Conservation (phyloP, 768 basidiomycete species). For the Exidia glandulosa region DNA sequence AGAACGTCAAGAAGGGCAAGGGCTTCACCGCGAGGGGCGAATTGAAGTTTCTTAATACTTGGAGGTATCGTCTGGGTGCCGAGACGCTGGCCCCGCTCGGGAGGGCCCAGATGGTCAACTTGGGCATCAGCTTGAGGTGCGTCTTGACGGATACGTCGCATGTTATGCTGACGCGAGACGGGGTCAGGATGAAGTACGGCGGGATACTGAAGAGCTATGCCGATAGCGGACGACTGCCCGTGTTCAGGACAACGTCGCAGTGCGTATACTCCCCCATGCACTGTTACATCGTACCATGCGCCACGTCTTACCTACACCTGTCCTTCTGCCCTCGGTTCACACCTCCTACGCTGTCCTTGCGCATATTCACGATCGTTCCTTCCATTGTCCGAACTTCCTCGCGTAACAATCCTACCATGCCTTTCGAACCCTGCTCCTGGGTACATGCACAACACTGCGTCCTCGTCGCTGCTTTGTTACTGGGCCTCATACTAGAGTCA, state of each 20-base stretch:
- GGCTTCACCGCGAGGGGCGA: slow-evolving; percentile 56
- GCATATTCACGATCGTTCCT: neutral
- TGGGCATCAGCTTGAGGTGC: slow-evolving; percentile 45
- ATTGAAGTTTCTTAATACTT: slow-evolving; percentile 69
- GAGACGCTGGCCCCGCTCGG: slow-evolving; percentile 76
- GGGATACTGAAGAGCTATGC: slow-evolving; percentile 46
- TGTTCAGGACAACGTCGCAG: slow-evolving; percentile 74
- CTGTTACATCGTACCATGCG: no score
- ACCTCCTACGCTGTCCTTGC: no score
- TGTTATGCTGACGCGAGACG: neutral
- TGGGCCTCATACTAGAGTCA: no score
- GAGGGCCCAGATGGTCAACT: slow-evolving; percentile 71
- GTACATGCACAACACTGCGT: no score
- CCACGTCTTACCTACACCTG: no score
- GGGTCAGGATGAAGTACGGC: slow-evolving; percentile 35
- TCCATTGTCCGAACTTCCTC: neutral
- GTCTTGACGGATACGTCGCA: neutral
- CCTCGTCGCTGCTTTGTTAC: no score
- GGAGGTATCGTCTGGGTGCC: slow-evolving; percentile 30
- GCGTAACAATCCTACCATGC: no score
- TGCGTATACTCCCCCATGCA: slow-evolving; percentile 12
- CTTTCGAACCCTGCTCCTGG: no score
- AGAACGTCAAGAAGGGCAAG: slow-evolving; percentile 20
- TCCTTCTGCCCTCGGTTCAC: no score
- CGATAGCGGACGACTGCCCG: slow-evolving; percentile 52